A percentile compares a stretch with the other conserved stretches of the same genome.
Evolutionary conservation across 2,329 filamentous ascomycete genomes (phyloP).

Genomic region (Fusarium nematophilum): DNA sequence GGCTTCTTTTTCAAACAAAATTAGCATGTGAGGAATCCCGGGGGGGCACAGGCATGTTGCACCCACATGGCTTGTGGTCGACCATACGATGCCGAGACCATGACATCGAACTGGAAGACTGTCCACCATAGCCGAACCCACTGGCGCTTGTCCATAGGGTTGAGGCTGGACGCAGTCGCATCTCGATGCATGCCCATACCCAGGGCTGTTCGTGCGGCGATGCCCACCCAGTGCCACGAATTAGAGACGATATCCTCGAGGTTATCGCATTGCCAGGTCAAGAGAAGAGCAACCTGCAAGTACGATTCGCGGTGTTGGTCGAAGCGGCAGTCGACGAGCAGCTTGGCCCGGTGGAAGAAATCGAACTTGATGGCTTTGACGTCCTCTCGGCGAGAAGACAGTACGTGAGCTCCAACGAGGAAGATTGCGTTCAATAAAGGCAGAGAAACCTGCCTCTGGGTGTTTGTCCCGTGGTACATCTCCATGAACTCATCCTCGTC

Average conservation of each 20-base stretch:
- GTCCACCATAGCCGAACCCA: conserved; percentile 56
- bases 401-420: conserved; percentile 63
- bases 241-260: conserved; percentile 67
- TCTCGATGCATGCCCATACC: conserved; percentile 65
- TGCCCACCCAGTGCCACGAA: conserved; percentile 63
- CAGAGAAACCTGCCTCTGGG: conserved; percentile 57
- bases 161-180: conserved; percentile 43
- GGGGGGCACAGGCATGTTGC: neutral
- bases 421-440: conserved; percentile 62
- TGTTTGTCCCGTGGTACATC: conserved; percentile 59
- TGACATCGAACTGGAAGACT: conserved; percentile 53
- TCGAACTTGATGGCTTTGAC: conserved; percentile 54
- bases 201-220: conserved; percentile 62
- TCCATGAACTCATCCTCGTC: conserved; percentile 63
- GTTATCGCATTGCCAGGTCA: conserved; percentile 67
- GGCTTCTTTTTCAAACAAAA: conserved; percentile 45
- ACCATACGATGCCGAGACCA: conserved; percentile 56
- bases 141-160: conserved; percentile 47
- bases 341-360: conserved; percentile 65
- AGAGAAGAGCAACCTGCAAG: conserved; percentile 64
- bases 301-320: conserved; percentile 65
- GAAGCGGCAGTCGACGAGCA: conserved; percentile 63
- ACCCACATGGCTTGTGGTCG: conserved; percentile 61
- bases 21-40: neutral
- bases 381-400: conserved; percentile 53